Base-by-base conservation (phyloP, 139 green algal species). In the Prasinococcaceae sp. region DNA sequence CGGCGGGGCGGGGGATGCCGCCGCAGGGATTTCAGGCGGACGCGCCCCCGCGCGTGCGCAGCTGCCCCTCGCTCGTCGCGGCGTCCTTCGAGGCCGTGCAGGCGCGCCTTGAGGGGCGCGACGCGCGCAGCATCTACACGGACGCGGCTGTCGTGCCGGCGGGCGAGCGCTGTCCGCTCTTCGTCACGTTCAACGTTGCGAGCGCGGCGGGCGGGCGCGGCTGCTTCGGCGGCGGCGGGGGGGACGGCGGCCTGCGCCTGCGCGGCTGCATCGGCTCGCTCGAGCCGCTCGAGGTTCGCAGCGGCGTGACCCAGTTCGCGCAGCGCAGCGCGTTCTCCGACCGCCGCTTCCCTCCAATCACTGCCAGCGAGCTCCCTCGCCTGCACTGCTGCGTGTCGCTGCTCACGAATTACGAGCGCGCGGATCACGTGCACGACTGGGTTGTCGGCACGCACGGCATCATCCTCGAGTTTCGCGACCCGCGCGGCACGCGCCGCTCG, bases 241-340 rank as follows among this genome's bases (percentile, higher is more conserved):
- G n/a, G n/a, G n/a, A n/a, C n/a, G n/a, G n/a, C 55, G 48, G 17
- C 53, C 55, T 24, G 19, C n/a, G 17, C 20, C 51, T 60, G 27
- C 12, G 51, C 17, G 51, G 51, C 12, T 60, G 51, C 51, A 60
- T 60, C 14, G 51, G 51, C 26, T 57, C 33, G 24, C 43, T 60
- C 23, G 33, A 57, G 24, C 36, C 51, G 22, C 43, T 24, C 28
- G 16, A 60, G 6, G n/a, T n/a, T n/a, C n/a, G n/a, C n/a, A n/a
- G n/a, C n/a, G n/a, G n/a, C n/a, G 10, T 57, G 6, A 38, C 32
- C 32, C 32, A 10, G 8, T 8, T 10, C 32, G 9, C 10, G 8
- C 49, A n/a, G n/a, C n/a, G n/a, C n/a, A 60, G 51, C 43, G 51
- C 51, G 9, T 60, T 60, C 19, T 22, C 20, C 5, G 51, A 60